A percentile compares a stretch with the other conserved stretches of the same genome.
These are phyloP conservation scores for Russula abietina DNA, from an alignment of 768 basidiomycete genomes.

Conservation along the genomic window DNA sequence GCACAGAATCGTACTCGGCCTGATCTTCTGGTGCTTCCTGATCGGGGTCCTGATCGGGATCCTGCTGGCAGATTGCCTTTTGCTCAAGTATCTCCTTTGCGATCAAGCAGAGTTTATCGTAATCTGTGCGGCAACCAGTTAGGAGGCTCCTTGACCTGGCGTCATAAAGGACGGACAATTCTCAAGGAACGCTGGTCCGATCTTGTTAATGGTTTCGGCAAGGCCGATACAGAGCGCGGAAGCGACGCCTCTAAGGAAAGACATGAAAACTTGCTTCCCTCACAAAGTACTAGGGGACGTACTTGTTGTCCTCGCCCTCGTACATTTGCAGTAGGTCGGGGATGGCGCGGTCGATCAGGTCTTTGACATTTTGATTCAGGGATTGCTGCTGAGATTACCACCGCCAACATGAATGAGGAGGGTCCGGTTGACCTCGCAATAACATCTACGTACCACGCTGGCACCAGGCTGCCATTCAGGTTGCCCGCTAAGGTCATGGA, in stretches of 20 bases:
- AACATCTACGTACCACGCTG: constrained; percentile 44
- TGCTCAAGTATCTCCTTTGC: constrained; percentile 84
- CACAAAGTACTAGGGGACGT: constrained; percentile 35
- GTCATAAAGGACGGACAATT: constrained; percentile 45
- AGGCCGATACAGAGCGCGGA: constrained; percentile 82
- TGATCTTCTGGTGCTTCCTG: constrained; percentile 84
- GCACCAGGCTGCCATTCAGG: constrained; percentile 79
- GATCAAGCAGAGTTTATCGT: constrained; percentile 74
- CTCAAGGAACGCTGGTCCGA: constrained; percentile 83
- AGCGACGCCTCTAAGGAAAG: constrained; percentile 64
- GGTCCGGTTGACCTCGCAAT: background rate
- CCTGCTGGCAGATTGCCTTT: constrained; percentile 94
- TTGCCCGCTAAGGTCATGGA: constrained; percentile 82
- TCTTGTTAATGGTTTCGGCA: constrained; percentile 85
- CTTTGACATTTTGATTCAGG: constrained; percentile 63
- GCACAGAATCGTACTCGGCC: constrained; percentile 93
- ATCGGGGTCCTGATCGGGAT: constrained; percentile 86
- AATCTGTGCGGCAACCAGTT: constrained; percentile 38
- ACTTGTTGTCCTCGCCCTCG: constrained; percentile 96
- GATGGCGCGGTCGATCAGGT: constrained; percentile 71
- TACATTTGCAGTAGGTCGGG: constrained; percentile 80
- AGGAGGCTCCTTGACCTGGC: constrained; percentile 14
- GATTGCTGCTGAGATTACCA: constrained; percentile 29
- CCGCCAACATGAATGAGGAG: background rate
- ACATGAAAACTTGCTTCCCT: constrained; percentile 8